Evolutionary conservation across 176 grass and related monocot species (phyloP), one percentile per base, ranked within the genome.

Genomic region (Bonia amplexicaulis): DNA sequence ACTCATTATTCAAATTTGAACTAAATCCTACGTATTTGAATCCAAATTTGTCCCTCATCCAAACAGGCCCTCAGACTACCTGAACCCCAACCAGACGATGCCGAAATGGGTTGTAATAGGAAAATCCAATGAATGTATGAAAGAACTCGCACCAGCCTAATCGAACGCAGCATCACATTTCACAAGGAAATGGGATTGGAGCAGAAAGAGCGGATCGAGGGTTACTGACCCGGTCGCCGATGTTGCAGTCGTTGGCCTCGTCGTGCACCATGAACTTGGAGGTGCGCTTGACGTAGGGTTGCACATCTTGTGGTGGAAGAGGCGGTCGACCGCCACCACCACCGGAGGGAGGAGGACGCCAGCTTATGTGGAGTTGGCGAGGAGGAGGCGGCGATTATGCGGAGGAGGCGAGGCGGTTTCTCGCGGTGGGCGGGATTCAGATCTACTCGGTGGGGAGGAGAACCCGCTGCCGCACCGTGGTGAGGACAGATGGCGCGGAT

Each of bases 191-290:
- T 66, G 42, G 13, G 23, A 74, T 11, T 73, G n/a, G 9, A 17
- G 54, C 3, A 63, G n/a, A 23, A 10, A 54, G 20, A 58, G 2
- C 59, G 29, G 48, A 19, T 22, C 45, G 46, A 83, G 37, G 3
- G 39, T 33, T 66, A 80, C 82, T 42, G 61, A 95, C 96, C 80
- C 91, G 90, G 80, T 99, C 96, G 16, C 96, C 91, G 53, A 99
- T 99, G 84, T 78, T 92, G 86, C 93, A 99, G 25, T 66, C 81
- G 1, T 94, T 55, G n/a, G 46, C 55, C 81, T 96, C 84, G 19
- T 99, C 93, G 69, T 98, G 96, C 26, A 93, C 96, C 96, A 95
- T 95, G 91, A 98, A 95, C 63, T 95, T 98, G 86, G 89, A 92
- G 77, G 96, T 98, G 87, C 96, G 93, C 85, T 95, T 98, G 80